A percentile compares a stretch with the other conserved stretches of the same genome.
Evolutionary conservation across 306 rosid genomes (phyloP).

Genomic region (Potentilla sterilis): DNA sequence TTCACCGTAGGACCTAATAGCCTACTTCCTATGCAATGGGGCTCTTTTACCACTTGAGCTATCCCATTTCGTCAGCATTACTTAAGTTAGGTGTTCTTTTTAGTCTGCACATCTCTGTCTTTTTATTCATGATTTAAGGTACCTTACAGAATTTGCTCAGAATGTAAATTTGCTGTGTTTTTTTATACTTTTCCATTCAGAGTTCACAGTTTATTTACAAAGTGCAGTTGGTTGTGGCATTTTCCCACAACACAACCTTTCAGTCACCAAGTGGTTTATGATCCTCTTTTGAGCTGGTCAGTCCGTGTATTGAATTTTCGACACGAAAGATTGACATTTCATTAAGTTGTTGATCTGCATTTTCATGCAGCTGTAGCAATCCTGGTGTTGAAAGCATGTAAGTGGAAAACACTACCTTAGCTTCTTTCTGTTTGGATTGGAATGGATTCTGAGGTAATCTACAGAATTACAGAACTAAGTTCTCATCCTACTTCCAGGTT

Average conservation of each 20-base stretch:
- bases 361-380: background rate
- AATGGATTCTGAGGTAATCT: background rate
- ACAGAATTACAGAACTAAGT: background rate
- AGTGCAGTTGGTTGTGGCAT: background rate
- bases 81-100: background rate
- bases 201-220: background rate
- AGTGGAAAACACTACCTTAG: background rate
- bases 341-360: background rate
- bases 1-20: too few relatives aligned
- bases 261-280: background rate
- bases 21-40: too few relatives aligned
- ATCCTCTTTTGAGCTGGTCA: background rate
- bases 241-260: background rate
- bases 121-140: background rate
- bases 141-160: too few relatives aligned
- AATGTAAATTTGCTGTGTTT: background rate
- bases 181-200: background rate
- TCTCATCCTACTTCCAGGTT: background rate
- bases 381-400: background rate
- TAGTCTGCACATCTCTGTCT: background rate
- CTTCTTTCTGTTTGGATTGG: background rate
- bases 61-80: too few relatives aligned
- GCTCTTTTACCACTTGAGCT: too few relatives aligned
- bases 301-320: background rate
- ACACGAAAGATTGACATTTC: background rate